phyloP scores from a whole-genome alignment of 116 monocot species.

The Cymodocea nodosa region DNA sequence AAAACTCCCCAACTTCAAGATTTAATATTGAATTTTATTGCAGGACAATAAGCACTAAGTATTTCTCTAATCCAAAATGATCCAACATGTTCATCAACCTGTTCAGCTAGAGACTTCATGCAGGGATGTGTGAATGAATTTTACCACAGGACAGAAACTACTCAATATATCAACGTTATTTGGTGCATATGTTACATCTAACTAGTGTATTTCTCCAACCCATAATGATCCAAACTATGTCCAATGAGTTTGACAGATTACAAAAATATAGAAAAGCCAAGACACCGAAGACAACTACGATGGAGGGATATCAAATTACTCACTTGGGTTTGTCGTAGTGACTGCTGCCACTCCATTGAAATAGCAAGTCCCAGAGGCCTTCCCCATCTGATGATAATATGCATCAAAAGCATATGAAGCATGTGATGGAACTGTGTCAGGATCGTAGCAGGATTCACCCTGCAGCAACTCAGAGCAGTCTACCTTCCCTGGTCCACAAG shows the following conservation, averaged over 20 bases:
- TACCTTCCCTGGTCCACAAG: conserved; percentile 90
- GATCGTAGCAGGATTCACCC: conserved; percentile 77
- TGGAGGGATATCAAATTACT: not conserved
- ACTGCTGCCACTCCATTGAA: conserved; percentile 88
- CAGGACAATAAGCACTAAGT: no score
- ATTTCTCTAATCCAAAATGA: no score
- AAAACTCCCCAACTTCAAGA: no score
- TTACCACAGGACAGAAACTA: no score
- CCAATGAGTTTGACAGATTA: not conserved
- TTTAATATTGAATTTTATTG: no score
- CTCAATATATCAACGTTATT: no score
- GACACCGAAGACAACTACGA: not conserved
- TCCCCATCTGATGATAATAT: conserved; percentile 83
- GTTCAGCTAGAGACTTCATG: no score
- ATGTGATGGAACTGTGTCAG: conserved; percentile 58
- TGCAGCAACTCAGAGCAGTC: conserved; percentile 73
- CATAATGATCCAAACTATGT: no score
- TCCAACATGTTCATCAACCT: no score
- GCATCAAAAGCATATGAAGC: conserved; percentile 85
- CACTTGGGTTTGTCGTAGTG: conserved; percentile 91
- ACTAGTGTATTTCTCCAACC: no score
- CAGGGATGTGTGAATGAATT: no score
- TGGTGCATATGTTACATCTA: no score
- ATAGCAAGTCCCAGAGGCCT: conserved; percentile 63
- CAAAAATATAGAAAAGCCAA: not conserved